A percentile compares a stretch with the other conserved stretches of the same genome.
Evolutionary conservation across 2,329 filamentous ascomycete species (phyloP).

Genomic region (Penicillium sp.): DNA sequence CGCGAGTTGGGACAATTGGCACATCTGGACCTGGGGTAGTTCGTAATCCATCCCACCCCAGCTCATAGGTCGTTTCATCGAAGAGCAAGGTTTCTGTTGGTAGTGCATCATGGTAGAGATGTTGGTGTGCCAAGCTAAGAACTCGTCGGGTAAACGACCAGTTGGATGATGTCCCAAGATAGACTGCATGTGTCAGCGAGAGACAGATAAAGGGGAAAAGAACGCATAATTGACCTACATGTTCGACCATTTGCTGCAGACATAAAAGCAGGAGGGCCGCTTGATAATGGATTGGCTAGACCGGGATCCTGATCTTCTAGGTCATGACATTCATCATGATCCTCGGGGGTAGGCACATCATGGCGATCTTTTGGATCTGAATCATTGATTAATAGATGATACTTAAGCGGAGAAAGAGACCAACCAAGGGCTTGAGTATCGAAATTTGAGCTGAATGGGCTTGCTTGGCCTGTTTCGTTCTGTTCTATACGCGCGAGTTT

Average conservation of each 20-base stretch:
- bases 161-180: conserved; percentile 26
- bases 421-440: conserved; percentile 14
- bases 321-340: conserved; percentile 16
- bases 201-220: no score
- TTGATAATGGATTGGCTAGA: conserved; percentile 47
- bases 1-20: conserved; percentile 47
- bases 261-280: conserved; percentile 45
- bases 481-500: conserved; percentile 27
- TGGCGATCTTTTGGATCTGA: conserved; percentile 19
- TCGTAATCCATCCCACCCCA: conserved; percentile 51
- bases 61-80: conserved; percentile 53
- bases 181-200: conserved; percentile 24
- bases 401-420: neutral
- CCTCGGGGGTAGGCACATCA: conserved; percentile 17
- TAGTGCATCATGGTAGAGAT: conserved; percentile 30
- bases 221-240: conserved; percentile 36
- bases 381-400: conserved; percentile 4
- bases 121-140: conserved; percentile 24
- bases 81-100: conserved; percentile 50
- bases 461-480: conserved; percentile 13
- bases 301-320: conserved; percentile 32
- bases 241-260: conserved; percentile 42
- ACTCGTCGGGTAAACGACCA: conserved; percentile 26
- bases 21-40: conserved; percentile 30
- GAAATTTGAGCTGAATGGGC: conserved; percentile 21